These are phyloP conservation scores for Leccinum variabile DNA, from an alignment of 1,284 basidiomycete genomes.

Conservation along the genomic window DNA sequence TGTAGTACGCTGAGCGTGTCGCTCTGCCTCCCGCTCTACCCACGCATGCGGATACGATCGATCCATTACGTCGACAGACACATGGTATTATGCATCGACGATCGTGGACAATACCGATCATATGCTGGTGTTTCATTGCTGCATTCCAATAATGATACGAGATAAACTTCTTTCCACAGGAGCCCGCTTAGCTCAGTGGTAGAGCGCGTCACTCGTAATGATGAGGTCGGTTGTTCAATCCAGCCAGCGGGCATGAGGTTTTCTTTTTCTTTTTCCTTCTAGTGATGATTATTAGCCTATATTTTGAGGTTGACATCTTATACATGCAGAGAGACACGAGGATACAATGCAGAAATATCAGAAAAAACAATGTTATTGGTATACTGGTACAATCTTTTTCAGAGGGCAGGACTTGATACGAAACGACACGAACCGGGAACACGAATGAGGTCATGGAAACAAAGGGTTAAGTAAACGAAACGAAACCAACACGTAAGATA, in stretches of 20 bases:
- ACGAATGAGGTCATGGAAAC: background rate
- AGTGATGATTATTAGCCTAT: background rate
- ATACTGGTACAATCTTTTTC: background rate
- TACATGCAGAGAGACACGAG: background rate
- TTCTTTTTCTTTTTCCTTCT: background rate
- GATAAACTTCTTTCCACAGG: background rate
- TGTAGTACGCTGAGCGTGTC: background rate
- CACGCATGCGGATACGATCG: background rate
- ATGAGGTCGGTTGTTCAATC: slow-evolving; percentile 50
- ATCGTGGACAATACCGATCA: background rate
- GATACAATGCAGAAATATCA: background rate
- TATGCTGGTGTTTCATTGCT: background rate
- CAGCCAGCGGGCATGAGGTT: slow-evolving; percentile 35
- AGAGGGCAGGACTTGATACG: background rate
- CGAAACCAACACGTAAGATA: background rate
- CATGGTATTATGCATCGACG: too few relatives aligned
- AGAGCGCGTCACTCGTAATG: slow-evolving; percentile 54
- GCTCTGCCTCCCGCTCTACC: background rate
- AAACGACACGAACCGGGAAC: background rate
- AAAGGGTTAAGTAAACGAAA: background rate
- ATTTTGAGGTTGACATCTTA: background rate
- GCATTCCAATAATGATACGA: background rate
- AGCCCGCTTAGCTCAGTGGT: slow-evolving; percentile 44
- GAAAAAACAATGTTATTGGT: background rate
- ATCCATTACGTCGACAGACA: too few relatives aligned